A percentile compares a stretch with the other conserved stretches of the same genome.
phyloP scores from a whole-genome alignment of 2,329 filamentous ascomycete genomes.

The Fusarium papillatum region DNA sequence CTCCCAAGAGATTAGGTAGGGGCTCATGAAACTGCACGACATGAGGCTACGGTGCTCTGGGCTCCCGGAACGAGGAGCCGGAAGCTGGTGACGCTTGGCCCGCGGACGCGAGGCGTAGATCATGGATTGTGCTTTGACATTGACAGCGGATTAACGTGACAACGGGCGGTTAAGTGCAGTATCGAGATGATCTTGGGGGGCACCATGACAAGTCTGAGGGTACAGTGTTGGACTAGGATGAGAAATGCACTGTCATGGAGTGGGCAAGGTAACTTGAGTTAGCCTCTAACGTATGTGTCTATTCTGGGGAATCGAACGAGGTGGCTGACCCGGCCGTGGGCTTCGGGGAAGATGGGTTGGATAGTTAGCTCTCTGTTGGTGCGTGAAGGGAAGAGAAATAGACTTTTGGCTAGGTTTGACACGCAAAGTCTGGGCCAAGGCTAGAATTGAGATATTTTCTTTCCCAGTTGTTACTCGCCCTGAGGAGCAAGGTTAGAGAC shows the following conservation, averaged over 20 bases:
- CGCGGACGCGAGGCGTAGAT: constrained; percentile 13
- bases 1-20: constrained; percentile 7
- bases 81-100: constrained; percentile 16
- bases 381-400: constrained; percentile 16
- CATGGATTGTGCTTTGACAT: constrained; percentile 13
- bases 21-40: constrained; percentile 11
- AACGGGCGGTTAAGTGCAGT: constrained; percentile 18
- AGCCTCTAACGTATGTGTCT: background rate
- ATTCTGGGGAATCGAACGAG: constrained; percentile 25
- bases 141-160: constrained; percentile 5
- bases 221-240: constrained; percentile 15
- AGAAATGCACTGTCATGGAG: constrained; percentile 10
- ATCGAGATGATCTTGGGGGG: background rate
- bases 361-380: constrained; percentile 10
- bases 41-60: background rate
- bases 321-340: constrained; percentile 21
- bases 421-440: constrained; percentile 14
- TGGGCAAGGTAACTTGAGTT: constrained; percentile 7
- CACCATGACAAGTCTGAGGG: background rate
- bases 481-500: constrained; percentile 5
- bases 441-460: constrained; percentile 30
- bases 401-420: constrained; percentile 22
- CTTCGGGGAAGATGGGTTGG: constrained; percentile 26
- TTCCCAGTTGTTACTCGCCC: background rate
- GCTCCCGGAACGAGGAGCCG: constrained; percentile 18